These are phyloP conservation scores for Paramecium sonneborni DNA, from an alignment of 73 alveolate genomes.

Conservation along the genomic window DNA sequence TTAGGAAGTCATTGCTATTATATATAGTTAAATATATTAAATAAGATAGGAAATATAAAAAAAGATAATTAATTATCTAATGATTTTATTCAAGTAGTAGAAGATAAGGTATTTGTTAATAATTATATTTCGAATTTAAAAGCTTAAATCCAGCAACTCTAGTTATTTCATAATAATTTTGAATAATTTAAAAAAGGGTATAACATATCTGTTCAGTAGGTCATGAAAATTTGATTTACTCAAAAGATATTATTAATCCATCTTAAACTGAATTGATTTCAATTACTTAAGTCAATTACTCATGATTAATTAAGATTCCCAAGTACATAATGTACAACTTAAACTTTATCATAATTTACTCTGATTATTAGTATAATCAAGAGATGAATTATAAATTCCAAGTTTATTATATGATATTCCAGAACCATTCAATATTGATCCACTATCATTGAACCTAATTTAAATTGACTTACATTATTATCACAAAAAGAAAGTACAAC, in stretches of 20 bases:
- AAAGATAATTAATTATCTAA: too few relatives aligned
- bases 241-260: conserved; percentile 33
- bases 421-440: neutral
- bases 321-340: neutral
- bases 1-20: neutral
- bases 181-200: neutral
- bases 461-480: neutral
- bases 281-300: neutral
- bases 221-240: neutral
- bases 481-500: neutral
- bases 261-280: conserved; percentile 29
- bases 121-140: neutral
- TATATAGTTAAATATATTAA: too few relatives aligned
- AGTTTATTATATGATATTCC: neutral
- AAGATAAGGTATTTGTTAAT: neutral
- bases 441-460: conserved; percentile 26
- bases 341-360: neutral
- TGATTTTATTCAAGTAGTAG: neutral
- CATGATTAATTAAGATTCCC: conserved; percentile 25
- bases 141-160: neutral
- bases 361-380: neutral
- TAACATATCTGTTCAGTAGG: conserved; percentile 44
- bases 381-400: neutral
- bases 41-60: too few relatives aligned
- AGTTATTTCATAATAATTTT: neutral